Evolutionary conservation across 805 yeast species (phyloP).

Genomic region (Lipomyces kockii): DNA sequence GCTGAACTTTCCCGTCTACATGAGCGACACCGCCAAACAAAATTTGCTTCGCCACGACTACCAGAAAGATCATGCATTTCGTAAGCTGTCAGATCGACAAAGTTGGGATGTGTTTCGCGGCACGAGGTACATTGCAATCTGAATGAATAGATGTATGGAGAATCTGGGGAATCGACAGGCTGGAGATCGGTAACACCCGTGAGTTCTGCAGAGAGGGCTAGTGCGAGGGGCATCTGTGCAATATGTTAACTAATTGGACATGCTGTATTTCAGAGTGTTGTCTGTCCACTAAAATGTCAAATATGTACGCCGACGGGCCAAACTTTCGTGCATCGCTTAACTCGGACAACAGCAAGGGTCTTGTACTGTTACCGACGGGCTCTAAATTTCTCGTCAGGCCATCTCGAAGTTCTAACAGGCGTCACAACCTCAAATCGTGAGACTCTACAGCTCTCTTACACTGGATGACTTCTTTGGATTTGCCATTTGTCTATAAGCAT

Average conservation of each 20-base stretch:
- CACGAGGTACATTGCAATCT: conserved; percentile 68
- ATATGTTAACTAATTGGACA: background rate
- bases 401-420: background rate
- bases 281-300: background rate
- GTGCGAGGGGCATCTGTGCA: conserved; percentile 32
- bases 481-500: background rate
- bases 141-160: conserved; percentile 78
- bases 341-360: background rate
- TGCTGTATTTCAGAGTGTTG: background rate
- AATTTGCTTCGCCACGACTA: conserved; percentile 81
- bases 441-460: background rate
- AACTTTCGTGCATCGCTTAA: too few relatives aligned
- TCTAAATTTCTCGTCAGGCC: background rate
- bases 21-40: conserved; percentile 72
- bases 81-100: conserved; percentile 29
- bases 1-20: conserved; percentile 54
- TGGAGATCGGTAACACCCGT: conserved; percentile 59
- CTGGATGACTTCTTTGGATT: background rate
- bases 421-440: background rate
- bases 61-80: conserved; percentile 54
- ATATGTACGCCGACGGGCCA: background rate
- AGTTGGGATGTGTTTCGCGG: conserved; percentile 72
- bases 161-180: conserved; percentile 62
- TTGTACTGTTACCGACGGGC: background rate
- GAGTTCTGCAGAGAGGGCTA: conserved; percentile 51